phyloP scores from a whole-genome alignment of 371 early-diverging fungal genomes.

The Syncephalastrum sp. region DNA sequence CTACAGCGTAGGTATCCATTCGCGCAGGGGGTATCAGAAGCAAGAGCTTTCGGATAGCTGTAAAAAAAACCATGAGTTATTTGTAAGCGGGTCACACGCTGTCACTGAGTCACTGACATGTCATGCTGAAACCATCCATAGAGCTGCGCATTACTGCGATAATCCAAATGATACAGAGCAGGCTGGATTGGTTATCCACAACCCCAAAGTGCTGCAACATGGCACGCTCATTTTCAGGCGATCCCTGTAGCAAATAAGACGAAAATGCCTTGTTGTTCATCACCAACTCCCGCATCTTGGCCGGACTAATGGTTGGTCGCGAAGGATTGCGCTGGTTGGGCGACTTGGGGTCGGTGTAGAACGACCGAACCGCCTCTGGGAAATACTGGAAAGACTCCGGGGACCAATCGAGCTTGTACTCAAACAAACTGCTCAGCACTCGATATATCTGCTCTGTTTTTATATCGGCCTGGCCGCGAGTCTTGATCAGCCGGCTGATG shows the following conservation, averaged over 20 bases:
- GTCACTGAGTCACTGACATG: constrained; percentile 26
- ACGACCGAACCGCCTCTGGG: constrained; percentile 54
- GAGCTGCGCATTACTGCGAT: constrained; percentile 41
- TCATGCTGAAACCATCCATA: constrained; percentile 37
- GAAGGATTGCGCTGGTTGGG: constrained; percentile 18
- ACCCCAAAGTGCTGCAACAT: constrained; percentile 52
- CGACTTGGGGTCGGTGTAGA: constrained; percentile 36
- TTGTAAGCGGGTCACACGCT: background rate
- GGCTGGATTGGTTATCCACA: constrained; percentile 60
- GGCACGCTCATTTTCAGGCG: constrained; percentile 33
- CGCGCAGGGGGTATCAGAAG: constrained; percentile 66
- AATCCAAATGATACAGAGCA: constrained; percentile 71
- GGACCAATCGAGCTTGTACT: constrained; percentile 59
- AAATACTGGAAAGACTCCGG: constrained; percentile 51
- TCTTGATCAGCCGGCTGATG: constrained; percentile 61
- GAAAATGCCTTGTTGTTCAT: constrained; percentile 30
- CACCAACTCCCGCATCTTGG: constrained; percentile 29
- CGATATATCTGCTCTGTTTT: constrained; percentile 54
- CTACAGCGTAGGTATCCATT: constrained; percentile 67
- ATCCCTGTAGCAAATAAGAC: constrained; percentile 37
- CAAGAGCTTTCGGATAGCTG: constrained; percentile 65
- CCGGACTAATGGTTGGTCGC: constrained; percentile 35
- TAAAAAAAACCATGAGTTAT: background rate
- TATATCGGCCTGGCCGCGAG: constrained; percentile 62
- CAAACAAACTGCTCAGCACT: constrained; percentile 53